Evolutionary conservation across 257 asterid genomes (phyloP), one percentile per base, ranked within the genome.

Genomic region (Plantago elongata): DNA sequence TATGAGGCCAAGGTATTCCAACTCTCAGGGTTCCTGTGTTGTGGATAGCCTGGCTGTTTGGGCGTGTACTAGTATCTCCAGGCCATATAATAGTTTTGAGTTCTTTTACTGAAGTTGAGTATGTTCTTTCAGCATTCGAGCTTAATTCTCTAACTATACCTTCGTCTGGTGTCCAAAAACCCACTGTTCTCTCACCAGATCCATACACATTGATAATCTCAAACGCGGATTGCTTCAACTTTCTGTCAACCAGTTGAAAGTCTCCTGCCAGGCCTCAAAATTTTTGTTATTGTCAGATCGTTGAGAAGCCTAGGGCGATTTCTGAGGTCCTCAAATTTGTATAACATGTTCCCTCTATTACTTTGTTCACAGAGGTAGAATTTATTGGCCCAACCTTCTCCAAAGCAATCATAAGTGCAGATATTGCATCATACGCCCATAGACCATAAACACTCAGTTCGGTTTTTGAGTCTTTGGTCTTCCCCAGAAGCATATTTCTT

Each of bases 71-170:
- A 45, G 87, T 75, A 81, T 79, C 85, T 45, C 95, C 92, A 1
- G 95, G 95, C 92, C 92, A 84, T 12, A 76, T 14, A 17, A 83
- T 69, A 9, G 37, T 74, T 57, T 76, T 81, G 43, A 86, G 75
- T 43, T 68, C 77, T 29, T 60, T 62, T 1, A 34, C 45, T 16
- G 79, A 69, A 9, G 71, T 69, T 54, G 86, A 75, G 69, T 74
- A 72, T 7, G 5, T 55, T 13, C 46, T 46, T 15, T 37, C 57
- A 49, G 70, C 66, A 14, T 5, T 1, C 3, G 67, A 57, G 63
- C 61, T 62, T 30, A 75, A 15, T 10, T 78, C 63, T 51, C 68
- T 45, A 1, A 29, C 12, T 48, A 82, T 51, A 49, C 95, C 89
- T 69, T 67, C 71, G 0, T 74, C 73, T 2, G 69, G 67, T 7